Conservation (phyloP, 305 asterid species). For the Solanum hybrid region DNA sequence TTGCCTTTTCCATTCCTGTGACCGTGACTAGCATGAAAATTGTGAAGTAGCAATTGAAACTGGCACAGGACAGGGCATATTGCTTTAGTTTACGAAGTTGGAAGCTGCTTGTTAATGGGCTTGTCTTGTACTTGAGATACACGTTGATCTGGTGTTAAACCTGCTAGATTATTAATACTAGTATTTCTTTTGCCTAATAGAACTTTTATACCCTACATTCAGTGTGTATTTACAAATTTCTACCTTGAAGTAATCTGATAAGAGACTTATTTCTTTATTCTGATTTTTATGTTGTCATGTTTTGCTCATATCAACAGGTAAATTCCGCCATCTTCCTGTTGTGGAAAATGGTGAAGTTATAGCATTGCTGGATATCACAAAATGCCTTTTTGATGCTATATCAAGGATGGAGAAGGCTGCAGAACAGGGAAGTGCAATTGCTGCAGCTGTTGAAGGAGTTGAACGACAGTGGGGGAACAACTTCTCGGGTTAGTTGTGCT, state of each 20-base stretch:
- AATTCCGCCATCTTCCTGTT: conserved; percentile 96
- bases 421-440: conserved; percentile 95
- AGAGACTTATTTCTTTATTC: background rate
- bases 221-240: background rate
- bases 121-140: background rate
- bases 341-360: conserved; percentile 99
- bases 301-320: conserved; percentile 39
- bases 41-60: background rate
- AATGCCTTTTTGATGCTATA: conserved; percentile 95
- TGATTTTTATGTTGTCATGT: background rate
- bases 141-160: background rate
- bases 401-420: conserved; percentile 98
- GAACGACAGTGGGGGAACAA: conserved; percentile 87
- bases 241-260: background rate
- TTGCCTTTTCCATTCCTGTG: background rate
- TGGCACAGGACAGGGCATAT: background rate
- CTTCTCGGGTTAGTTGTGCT: conserved; percentile 54
- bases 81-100: background rate
- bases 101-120: background rate
- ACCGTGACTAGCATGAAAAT: background rate
- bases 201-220: background rate
- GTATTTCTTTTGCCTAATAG: background rate
- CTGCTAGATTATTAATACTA: background rate
- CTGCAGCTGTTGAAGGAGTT: conserved; percentile 97
- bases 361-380: conserved; percentile 84